Evolutionary conservation across 2,329 filamentous ascomycete species (phyloP).

Genomic region (Stagonosporopsis vannaccii): DNA sequence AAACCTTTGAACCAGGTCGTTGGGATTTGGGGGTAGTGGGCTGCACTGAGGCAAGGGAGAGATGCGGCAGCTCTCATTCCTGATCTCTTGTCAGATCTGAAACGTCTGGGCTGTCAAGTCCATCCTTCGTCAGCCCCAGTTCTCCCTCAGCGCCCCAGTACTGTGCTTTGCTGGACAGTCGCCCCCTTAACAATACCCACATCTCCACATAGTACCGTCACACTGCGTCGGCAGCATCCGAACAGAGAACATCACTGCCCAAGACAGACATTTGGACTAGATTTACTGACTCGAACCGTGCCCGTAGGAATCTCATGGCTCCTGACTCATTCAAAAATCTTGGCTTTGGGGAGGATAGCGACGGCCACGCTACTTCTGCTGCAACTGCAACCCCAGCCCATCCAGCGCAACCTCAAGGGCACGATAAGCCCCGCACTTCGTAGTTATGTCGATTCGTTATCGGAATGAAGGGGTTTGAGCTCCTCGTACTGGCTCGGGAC

Average conservation of each 20-base stretch:
- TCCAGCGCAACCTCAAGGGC: constrained; percentile 31
- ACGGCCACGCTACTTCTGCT: constrained; percentile 21
- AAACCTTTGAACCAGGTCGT: constrained; percentile 37
- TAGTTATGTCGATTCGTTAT: constrained; percentile 24
- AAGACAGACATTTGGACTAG: constrained; percentile 16
- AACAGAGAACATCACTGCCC: constrained; percentile 21
- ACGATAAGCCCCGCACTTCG: constrained; percentile 34
- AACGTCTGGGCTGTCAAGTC: constrained; percentile 34
- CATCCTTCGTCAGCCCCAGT: constrained; percentile 26
- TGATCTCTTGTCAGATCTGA: constrained; percentile 38
- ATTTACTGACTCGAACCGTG: constrained; percentile 29
- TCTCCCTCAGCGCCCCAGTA: constrained; percentile 20
- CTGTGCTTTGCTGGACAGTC: constrained; percentile 21
- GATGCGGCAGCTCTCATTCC: constrained; percentile 29
- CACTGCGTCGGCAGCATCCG: constrained; percentile 36
- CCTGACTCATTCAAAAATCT: constrained; percentile 94
- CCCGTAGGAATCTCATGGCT: constrained; percentile 83
- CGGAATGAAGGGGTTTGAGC: constrained; percentile 31
- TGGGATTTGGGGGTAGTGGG: constrained; percentile 25
- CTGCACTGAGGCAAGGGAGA: constrained; percentile 34
- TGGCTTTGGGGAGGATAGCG: constrained; percentile 71
- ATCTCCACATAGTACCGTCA: constrained; percentile 30
- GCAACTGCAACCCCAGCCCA: constrained; percentile 38
- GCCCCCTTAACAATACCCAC: constrained; percentile 22
- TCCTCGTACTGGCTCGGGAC: constrained; percentile 36